Conservation (phyloP, 176 grass and related monocot species). For the Leersia perrieri region DNA sequence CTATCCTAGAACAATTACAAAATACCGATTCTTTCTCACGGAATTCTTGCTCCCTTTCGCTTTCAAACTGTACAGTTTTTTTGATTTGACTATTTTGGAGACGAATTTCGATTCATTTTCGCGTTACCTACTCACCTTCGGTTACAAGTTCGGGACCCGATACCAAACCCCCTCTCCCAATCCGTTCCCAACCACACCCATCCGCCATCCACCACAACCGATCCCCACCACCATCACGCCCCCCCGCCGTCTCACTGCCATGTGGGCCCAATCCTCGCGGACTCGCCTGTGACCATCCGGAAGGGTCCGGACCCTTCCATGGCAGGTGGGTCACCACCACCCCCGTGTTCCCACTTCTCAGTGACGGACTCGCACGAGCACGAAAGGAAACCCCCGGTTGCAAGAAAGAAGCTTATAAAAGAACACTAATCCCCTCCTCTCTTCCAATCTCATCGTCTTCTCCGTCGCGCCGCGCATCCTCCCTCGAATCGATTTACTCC, state of each 20-base stretch:
- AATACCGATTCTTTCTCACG: neutral
- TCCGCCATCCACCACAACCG: neutral
- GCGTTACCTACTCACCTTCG: too few species aligned
- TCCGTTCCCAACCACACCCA: neutral
- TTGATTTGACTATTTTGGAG: neutral
- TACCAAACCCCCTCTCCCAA: neutral
- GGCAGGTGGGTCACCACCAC: neutral
- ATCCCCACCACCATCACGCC: neutral
- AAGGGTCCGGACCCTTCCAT: neutral
- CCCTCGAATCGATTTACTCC: slow-evolving; percentile 10
- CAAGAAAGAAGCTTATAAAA: slow-evolving; percentile 49
- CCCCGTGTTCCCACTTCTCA: neutral
- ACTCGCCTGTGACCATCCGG: neutral
- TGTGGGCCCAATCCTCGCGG: neutral
- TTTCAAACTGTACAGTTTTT: neutral
- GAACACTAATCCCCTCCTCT: neutral
- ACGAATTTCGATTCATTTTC: too few species aligned
- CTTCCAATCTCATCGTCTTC: neutral
- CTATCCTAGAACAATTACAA: neutral
- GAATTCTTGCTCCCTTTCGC: neutral
- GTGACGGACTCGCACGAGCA: neutral
- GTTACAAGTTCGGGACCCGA: neutral
- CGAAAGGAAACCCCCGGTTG: neutral
- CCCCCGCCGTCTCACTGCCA: neutral
- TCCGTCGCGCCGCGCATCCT: neutral